Percentiles rank a stretch among this genome's conserved stretches.
phyloP scores from a whole-genome alignment of 345 rosid species.

The Odontarrhena argentea region DNA sequence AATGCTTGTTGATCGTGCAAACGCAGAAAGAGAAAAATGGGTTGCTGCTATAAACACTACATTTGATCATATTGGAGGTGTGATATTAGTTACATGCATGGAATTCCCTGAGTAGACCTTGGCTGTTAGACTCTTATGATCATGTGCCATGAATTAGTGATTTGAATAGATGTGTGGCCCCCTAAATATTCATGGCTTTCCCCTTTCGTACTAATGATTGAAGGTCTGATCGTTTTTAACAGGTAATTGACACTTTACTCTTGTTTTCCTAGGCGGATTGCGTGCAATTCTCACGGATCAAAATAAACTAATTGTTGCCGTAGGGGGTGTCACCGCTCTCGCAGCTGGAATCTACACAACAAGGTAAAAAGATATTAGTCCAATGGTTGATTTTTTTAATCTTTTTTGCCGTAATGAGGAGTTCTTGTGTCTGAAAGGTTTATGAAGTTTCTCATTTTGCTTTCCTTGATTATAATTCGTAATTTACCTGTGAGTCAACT shows the following conservation, averaged over 20 bases:
- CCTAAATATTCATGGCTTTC: constrained; percentile 4
- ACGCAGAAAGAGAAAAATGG: constrained; percentile 99
- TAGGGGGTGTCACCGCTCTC: constrained; percentile 96
- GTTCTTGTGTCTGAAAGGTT: constrained; percentile 17
- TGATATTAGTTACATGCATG: constrained; percentile 1
- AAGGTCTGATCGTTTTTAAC: constrained; percentile 16
- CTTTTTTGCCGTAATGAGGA: not conserved
- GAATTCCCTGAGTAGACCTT: constrained; percentile 14
- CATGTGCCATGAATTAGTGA: not conserved
- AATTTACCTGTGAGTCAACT: not conserved
- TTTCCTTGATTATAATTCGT: constrained; percentile 17
- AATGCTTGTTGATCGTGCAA: constrained; percentile 90
- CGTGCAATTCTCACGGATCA: constrained; percentile 95
- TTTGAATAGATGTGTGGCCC: constrained; percentile 16
- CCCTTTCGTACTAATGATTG: not conserved
- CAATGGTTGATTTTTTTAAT: not conserved
- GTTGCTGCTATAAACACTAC: constrained; percentile 95
- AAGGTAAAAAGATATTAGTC: constrained; percentile 52
- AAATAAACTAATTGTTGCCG: constrained; percentile 88
- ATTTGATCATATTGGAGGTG: constrained; percentile 98
- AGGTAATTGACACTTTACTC: constrained; percentile 28
- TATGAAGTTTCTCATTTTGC: constrained; percentile 13
- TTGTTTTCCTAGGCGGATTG: constrained; percentile 70
- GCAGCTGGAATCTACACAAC: constrained; percentile 98
- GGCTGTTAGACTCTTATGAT: not conserved